These are phyloP conservation scores for Vinca major DNA, from an alignment of 305 asterid genomes.

Conservation along the genomic window DNA sequence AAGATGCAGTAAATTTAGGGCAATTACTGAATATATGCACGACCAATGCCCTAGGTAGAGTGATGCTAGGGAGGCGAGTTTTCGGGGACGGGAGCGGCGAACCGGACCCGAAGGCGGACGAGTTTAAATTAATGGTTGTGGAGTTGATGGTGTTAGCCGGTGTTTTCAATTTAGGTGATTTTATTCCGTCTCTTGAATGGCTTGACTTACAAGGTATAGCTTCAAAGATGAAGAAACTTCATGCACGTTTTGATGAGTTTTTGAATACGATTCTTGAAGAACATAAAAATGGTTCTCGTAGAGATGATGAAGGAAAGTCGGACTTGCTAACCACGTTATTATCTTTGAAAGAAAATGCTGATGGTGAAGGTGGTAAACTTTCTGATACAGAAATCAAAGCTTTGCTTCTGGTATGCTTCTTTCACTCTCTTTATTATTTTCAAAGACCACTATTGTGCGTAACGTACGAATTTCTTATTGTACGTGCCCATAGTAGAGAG, in stretches of 20 bases:
- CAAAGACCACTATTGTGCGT: no score
- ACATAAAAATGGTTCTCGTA: slow-evolving; percentile 24
- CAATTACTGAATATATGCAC: slow-evolving; percentile 56
- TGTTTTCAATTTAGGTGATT: slow-evolving; percentile 68
- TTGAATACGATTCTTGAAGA: slow-evolving; percentile 42
- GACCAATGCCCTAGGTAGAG: slow-evolving; percentile 59
- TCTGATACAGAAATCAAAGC: slow-evolving; percentile 74
- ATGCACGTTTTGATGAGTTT: slow-evolving; percentile 59
- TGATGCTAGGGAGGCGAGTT: slow-evolving; percentile 57
- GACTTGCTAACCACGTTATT: slow-evolving; percentile 50
- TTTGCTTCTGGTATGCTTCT: slow-evolving; percentile 44
- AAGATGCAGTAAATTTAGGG: slow-evolving; percentile 33
- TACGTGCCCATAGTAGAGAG: no score
- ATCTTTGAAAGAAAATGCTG: slow-evolving; percentile 32
- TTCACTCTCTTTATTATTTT: no score
- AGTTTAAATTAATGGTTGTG: slow-evolving; percentile 69
- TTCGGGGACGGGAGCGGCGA: slow-evolving; percentile 42
- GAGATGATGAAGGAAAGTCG: slow-evolving; percentile 13
- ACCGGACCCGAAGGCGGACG: slow-evolving; percentile 57
- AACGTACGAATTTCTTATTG: no score
- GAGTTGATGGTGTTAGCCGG: slow-evolving; percentile 75
- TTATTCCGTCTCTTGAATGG: slow-evolving; percentile 54
- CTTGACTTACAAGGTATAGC: slow-evolving; percentile 67
- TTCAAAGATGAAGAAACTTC: slow-evolving; percentile 66
- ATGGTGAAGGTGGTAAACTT: slow-evolving; percentile 35